These are phyloP conservation scores for Hemileccinum impolitum DNA, from an alignment of 768 basidiomycete genomes.

Conservation along the genomic window DNA sequence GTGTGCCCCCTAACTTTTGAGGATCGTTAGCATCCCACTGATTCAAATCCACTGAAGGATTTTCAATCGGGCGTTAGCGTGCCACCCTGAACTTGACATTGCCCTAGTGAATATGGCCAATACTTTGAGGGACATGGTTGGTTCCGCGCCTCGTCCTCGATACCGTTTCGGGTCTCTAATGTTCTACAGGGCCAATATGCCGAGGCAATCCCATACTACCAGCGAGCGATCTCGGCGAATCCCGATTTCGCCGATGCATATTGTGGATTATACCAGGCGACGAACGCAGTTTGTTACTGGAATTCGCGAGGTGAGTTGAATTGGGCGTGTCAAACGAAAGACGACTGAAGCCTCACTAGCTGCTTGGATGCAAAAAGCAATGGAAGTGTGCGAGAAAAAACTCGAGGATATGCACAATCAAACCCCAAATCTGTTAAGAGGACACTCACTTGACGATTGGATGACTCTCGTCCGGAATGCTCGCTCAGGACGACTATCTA, in stretches of 20 bases:
- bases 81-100: slow-evolving; percentile 47
- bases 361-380: slow-evolving; percentile 37
- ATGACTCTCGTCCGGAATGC: slow-evolving; percentile 32
- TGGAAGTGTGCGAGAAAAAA: slow-evolving; percentile 37
- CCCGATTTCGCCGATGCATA: slow-evolving; percentile 45
- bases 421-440: slow-evolving; percentile 28
- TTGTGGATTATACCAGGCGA: slow-evolving; percentile 45
- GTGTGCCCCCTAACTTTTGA: slow-evolving; percentile 23
- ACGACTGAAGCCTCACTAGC: slow-evolving; percentile 13
- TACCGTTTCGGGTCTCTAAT: background rate
- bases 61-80: slow-evolving; percentile 38
- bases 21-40: background rate
- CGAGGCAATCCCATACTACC: slow-evolving; percentile 46
- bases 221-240: slow-evolving; percentile 40
- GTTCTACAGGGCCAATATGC: slow-evolving; percentile 35
- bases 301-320: slow-evolving; percentile 32
- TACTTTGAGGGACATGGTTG: slow-evolving; percentile 46
- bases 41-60: slow-evolving; percentile 25
- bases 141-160: slow-evolving; percentile 3
- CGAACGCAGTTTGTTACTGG: slow-evolving; percentile 48
- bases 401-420: slow-evolving; percentile 31
- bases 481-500: slow-evolving; percentile 21
- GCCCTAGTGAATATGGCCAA: slow-evolving; percentile 52
- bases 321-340: background rate
- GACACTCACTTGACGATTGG: slow-evolving; percentile 35